Evolutionary conservation across 352 stramenopile species (phyloP), one percentile per base, ranked within the genome.

Genomic region (Phytophthora podocarpi): DNA sequence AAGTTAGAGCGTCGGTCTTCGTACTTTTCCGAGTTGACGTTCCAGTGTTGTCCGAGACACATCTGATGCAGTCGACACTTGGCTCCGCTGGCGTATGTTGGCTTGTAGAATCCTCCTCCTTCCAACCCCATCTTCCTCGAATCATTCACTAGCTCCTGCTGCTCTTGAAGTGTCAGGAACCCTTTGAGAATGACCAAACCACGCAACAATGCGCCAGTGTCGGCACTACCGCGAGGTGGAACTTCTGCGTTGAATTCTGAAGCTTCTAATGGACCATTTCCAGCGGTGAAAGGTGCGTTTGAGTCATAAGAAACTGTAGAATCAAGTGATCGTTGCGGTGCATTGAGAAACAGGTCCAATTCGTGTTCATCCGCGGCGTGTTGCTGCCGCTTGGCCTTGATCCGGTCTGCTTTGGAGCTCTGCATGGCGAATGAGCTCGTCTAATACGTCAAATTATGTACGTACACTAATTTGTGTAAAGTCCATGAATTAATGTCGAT

Each of bases 31-130:
- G 78, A 77, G 20, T 85, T 62, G 26, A 89, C 78, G 52, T 91
- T 89, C 82, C 82, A 91, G 64, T 88, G 80, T 24, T 71, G 69
- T 13, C 82, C 82, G 18, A 89, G 63, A 37, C 82, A 91, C 79
- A 89, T 91, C 47, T 89, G 80, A 36, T 89, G 82, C 73, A 89
- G 65, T 16, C 80, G 77, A 54, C 80, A 89, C 67, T 87, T 87
- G 62, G 79, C 80, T 27, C 82, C 82, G 37, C 80, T 89, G 18
- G 79, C 80, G 52, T 89, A 91, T 47, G 76, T 85, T 8, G 82
- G 82, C 39, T 78, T 82, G 58, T 89, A 91, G 54, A 89, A 89
- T 1, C 78, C 80, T 5, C 80, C 78, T 27, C 43, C 12, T 8
- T 53, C 58, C 26, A 86, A 18, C 1, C 80, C 82, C 59, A 89